Percentiles rank a stretch among this genome's conserved stretches.
Evolutionary conservation across 2,329 filamentous ascomycete genomes (phyloP).

Genomic region (Aspergillus spinulosporus): DNA sequence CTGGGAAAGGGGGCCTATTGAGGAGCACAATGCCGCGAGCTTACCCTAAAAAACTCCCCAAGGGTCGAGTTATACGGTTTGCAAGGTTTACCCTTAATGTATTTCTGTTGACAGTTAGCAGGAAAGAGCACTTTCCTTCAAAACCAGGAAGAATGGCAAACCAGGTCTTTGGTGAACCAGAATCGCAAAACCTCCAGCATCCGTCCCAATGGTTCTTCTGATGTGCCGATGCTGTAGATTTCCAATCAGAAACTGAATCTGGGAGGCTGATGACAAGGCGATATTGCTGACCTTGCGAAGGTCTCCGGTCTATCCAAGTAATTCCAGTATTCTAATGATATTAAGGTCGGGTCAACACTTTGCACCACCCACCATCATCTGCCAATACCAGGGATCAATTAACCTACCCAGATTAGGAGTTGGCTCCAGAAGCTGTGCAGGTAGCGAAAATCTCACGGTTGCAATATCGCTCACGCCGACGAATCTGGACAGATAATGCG

Average conservation of each 20-base stretch:
- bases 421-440: constrained; percentile 91
- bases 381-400: neutral
- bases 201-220: constrained; percentile 84
- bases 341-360: constrained; percentile 19
- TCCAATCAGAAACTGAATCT: constrained; percentile 39
- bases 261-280: constrained; percentile 19
- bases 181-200: constrained; percentile 94
- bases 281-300: constrained; percentile 62
- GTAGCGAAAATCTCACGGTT: constrained; percentile 90
- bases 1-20: too few species aligned
- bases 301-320: constrained; percentile 94
- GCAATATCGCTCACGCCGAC: constrained; percentile 96
- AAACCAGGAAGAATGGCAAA: constrained; percentile 34
- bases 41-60: constrained; percentile 93
- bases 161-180: constrained; percentile 97
- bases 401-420: constrained; percentile 77
- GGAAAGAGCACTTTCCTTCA: neutral
- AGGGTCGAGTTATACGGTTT: constrained; percentile 98
- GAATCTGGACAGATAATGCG: constrained; percentile 61
- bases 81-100: constrained; percentile 96
- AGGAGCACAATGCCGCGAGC: constrained; percentile 27
- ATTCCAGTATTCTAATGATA: constrained; percentile 83
- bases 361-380: neutral
- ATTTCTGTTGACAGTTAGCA: constrained; percentile 63
- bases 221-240: constrained; percentile 69